Evolutionary conservation across 2,329 filamentous ascomycete species (phyloP).

Genomic region (Penicillium sp.): DNA sequence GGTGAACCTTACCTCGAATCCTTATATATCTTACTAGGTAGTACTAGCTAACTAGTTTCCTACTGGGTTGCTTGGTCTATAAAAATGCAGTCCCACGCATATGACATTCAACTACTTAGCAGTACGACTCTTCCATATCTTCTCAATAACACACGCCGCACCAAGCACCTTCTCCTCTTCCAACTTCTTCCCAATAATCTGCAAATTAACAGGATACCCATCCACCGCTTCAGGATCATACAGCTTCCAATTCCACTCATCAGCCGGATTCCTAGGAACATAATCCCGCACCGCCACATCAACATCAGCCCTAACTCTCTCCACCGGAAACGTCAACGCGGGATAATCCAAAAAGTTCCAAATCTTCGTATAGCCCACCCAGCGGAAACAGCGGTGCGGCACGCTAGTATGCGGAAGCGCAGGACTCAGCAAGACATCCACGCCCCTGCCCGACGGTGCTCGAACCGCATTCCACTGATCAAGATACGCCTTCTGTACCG

Average conservation of each 20-base stretch:
- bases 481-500: conserved; percentile 60
- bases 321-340: conserved; percentile 60
- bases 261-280: conserved; percentile 54
- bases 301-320: conserved; percentile 48
- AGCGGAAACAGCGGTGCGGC: conserved; percentile 48
- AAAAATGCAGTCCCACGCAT: no score
- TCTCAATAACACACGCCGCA: conserved; percentile 39
- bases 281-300: conserved; percentile 45
- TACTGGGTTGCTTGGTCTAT: no score
- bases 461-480: conserved; percentile 60
- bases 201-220: conserved; percentile 56
- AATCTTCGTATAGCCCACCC: conserved; percentile 64
- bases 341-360: conserved; percentile 68
- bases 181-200: conserved; percentile 57
- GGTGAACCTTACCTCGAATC: no score
- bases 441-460: conserved; percentile 51
- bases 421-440: conserved; percentile 63
- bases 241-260: conserved; percentile 57
- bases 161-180: conserved; percentile 62
- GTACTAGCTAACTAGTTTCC: no score
- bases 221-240: conserved; percentile 51
- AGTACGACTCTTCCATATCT: conserved; percentile 28
- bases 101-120: no score
- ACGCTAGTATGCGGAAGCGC: conserved; percentile 64
- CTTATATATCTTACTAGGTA: no score